A percentile compares a stretch with the other conserved stretches of the same genome.
Conservation (phyloP, 2,329 filamentous ascomycete species). For the Blastomyces gilchristii region DNA sequence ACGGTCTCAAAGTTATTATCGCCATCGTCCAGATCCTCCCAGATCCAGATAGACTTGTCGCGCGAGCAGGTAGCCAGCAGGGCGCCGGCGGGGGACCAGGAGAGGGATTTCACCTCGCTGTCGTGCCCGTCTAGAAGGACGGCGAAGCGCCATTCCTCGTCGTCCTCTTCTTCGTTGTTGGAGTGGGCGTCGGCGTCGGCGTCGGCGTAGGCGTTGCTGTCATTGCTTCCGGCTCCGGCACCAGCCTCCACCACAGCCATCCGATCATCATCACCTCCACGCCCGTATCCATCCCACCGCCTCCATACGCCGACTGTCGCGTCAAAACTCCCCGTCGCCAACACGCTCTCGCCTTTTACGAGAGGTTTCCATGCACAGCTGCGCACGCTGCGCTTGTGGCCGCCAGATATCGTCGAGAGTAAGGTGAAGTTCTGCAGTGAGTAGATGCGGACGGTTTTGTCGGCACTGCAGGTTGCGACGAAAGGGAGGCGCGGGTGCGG, state of each 20-base stretch:
- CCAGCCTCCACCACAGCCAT: conserved; percentile 21
- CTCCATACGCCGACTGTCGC: conserved; percentile 80
- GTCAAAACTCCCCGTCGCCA: conserved; percentile 91
- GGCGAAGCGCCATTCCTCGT: conserved; percentile 84
- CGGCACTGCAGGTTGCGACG: conserved; percentile 75
- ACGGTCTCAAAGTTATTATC: conserved; percentile 97
- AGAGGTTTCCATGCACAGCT: conserved; percentile 79
- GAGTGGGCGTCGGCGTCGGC: conserved; percentile 32
- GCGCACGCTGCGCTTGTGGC: conserved; percentile 84
- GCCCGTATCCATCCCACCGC: conserved; percentile 44
- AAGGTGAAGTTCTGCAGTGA: conserved; percentile 70
- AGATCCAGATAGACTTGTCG: conserved; percentile 96
- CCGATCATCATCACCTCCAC: conserved; percentile 19
- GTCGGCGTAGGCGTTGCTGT: conserved; percentile 21
- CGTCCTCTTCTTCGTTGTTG: conserved; percentile 45
- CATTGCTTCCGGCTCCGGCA: conserved; percentile 1
- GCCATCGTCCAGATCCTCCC: conserved; percentile 79
- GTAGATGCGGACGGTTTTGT: conserved; percentile 81
- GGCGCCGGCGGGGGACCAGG: conserved; percentile 54
- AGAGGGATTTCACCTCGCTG: conserved; percentile 81
- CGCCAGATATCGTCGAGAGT: conserved; percentile 70
- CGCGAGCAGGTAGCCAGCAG: conserved; percentile 81
- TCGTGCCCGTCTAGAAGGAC: conserved; percentile 92
- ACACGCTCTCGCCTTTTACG: conserved; percentile 55
- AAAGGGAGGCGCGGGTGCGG: conserved; percentile 82